A percentile compares a stretch with the other conserved stretches of the same genome.
phyloP scores from a whole-genome alignment of 495 filamentous ascomycete genomes.

The Hypoxylon lienhwacheense region DNA sequence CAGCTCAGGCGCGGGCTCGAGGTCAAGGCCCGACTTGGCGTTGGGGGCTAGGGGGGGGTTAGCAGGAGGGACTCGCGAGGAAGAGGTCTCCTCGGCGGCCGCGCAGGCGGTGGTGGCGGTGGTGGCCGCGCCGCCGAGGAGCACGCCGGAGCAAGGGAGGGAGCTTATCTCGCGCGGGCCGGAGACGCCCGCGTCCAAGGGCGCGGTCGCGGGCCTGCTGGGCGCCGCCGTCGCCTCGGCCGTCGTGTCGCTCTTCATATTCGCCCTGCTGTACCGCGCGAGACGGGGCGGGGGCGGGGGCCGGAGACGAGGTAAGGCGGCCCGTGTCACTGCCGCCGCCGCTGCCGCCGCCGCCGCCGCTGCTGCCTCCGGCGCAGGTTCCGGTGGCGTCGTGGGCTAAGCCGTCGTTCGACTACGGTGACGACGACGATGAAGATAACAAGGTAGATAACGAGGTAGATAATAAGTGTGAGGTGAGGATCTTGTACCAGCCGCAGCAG shows the following conservation, averaged over 20 bases:
- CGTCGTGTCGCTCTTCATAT: neutral
- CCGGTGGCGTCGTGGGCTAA: too few relatives aligned
- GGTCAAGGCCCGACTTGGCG: too few relatives aligned
- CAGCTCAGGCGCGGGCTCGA: neutral
- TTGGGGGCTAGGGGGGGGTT: too few relatives aligned
- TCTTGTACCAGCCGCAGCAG: too few relatives aligned
- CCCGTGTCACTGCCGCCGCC: neutral
- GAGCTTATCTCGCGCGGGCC: neutral
- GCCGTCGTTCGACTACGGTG: neutral
- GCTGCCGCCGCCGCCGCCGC: neutral
- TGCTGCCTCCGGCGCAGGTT: too few relatives aligned
- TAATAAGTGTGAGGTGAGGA: too few relatives aligned
- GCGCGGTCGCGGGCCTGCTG: neutral
- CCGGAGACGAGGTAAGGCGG: neutral
- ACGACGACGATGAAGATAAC: too few relatives aligned
- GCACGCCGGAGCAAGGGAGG: neutral
- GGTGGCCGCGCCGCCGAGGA: too few relatives aligned
- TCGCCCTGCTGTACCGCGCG: conserved; percentile 7
- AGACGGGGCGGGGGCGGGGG: conserved; percentile 1
- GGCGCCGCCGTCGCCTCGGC: conserved; percentile 5
- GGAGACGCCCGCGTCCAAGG: neutral
- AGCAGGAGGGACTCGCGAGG: too few relatives aligned
- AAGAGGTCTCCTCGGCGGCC: too few relatives aligned
- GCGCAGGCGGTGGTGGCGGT: neutral
- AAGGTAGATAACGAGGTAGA: too few relatives aligned